These are phyloP conservation scores for Aspergillus ellipticus DNA, from an alignment of 495 filamentous ascomycete genomes.

Conservation along the genomic window DNA sequence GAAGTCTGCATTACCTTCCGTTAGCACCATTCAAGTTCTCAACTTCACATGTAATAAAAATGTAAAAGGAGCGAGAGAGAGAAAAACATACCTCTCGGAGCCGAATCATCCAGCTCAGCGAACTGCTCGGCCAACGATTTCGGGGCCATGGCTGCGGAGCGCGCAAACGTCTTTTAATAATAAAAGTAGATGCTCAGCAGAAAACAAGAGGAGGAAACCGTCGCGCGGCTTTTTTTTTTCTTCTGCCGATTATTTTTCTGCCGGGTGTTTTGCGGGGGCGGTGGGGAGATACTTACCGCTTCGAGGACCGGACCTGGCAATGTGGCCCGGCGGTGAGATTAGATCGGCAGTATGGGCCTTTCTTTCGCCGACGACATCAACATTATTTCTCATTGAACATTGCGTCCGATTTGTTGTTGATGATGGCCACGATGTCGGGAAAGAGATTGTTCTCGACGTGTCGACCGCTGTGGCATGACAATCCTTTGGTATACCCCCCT, in stretches of 20 bases:
- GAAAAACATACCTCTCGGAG: constrained; percentile 56
- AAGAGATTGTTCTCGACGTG: constrained; percentile 59
- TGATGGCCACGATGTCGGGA: constrained; percentile 12
- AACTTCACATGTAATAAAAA: no score
- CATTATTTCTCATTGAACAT: not conserved
- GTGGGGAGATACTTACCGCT: no score
- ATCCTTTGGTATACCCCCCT: constrained; percentile 65
- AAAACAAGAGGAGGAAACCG: not conserved
- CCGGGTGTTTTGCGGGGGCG: constrained; percentile 23
- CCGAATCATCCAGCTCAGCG: constrained; percentile 59
- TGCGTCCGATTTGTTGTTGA: no score
- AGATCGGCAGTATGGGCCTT: no score
- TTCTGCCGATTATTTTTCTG: constrained; percentile 35
- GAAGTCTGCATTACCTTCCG: constrained; percentile 71
- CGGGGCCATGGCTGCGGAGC: constrained; percentile 16
- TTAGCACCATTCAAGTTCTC: no score
- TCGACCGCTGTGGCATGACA: constrained; percentile 73
- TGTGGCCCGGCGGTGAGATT: no score
- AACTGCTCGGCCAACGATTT: constrained; percentile 61
- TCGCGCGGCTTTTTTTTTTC: constrained; percentile 7
- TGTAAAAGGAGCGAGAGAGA: no score
- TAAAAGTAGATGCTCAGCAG: no score
- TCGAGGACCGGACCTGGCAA: no score
- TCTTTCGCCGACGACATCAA: no score
- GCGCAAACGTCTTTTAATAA: no score